phyloP scores from a whole-genome alignment of 768 basidiomycete genomes.

The Solioccasus polychromus region DNA sequence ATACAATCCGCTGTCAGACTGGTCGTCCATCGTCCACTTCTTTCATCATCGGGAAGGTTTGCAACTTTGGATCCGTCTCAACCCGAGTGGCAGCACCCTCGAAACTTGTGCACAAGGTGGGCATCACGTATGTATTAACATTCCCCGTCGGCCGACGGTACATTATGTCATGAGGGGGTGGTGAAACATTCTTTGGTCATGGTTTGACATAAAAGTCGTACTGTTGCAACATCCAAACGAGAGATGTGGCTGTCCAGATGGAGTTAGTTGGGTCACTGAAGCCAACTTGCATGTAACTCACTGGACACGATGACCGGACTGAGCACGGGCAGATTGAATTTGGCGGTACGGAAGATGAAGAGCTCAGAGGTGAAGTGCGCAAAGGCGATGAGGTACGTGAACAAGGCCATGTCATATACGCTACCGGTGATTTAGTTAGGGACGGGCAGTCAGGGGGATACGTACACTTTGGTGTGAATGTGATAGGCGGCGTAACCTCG shows the following conservation, averaged over 20 bases:
- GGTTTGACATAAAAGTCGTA: conserved; percentile 73
- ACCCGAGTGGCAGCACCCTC: conserved; percentile 6
- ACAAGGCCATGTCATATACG: conserved; percentile 83
- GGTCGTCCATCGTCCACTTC: background rate
- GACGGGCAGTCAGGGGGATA: conserved; percentile 4
- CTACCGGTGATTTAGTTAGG: conserved; percentile 40
- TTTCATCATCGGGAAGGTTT: background rate
- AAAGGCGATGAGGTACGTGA: conserved; percentile 88
- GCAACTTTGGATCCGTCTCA: conserved; percentile 2
- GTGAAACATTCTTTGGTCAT: conserved; percentile 15
- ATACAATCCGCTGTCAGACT: conserved; percentile 3
- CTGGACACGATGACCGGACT: conserved; percentile 84
- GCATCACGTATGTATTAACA: conserved; percentile 1
- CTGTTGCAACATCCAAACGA: conserved; percentile 85
- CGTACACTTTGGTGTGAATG: conserved; percentile 77
- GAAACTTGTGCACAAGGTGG: background rate
- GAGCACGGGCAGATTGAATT: conserved; percentile 54
- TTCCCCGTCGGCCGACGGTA: background rate
- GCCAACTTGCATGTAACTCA: conserved; percentile 44
- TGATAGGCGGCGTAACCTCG: conserved; percentile 89
- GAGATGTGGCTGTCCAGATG: conserved; percentile 48
- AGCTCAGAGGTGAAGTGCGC: conserved; percentile 87
- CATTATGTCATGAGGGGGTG: background rate
- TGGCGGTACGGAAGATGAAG: conserved; percentile 76
- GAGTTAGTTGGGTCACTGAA: conserved; percentile 6